Evolutionary conservation across 306 rosid genomes (phyloP), one percentile per base, ranked within the genome.

Genomic region (Vigna nakashimae): DNA sequence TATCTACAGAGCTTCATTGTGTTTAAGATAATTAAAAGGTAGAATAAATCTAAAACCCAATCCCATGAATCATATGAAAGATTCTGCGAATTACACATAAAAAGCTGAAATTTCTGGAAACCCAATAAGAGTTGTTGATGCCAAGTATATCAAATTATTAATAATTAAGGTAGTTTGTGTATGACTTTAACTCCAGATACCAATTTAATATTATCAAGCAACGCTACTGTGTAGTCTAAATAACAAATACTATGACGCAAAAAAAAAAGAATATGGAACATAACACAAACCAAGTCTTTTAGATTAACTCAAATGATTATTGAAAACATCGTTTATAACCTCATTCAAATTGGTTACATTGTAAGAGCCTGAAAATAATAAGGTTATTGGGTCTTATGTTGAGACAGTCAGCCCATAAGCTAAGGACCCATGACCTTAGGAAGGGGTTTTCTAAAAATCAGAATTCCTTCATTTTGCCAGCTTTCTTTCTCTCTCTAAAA

Each of bases 51-150:
- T 56, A 22, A 56, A 56, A 22, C 32, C 9, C 5, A 20, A 56
- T 56, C 62, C 62, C 62, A 9, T 22, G 11, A 55, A 56, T 56
- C 15, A 22, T 13, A 11, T 30, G 5, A 30, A 30, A 56, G 9
- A 3, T 56, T 56, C 14, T 56, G 62, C 16, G 9, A 20, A 34
- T 12, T 56, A 52, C 17, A 10, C 9, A 52, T 9, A 18, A 52
- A n/a, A 52, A 7, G 0, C 3, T 56, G 70, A 69, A 26, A 69
- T 50, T 69, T 69, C 48, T 13, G 48, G 46, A 30, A 69, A 69
- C 11, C 30, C 13, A 34, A 34, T 18, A 17, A 52, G 24, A 17
- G 58, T 30, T 6, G 9, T 3, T 43, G 49, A 11, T 43, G 49
- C 49, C 12, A 12, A 43, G 49, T 45, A 57, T 18, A 40, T 42